These are phyloP conservation scores for Ophiostoma fasciatum DNA, from an alignment of 2,329 filamentous ascomycete genomes.

Conservation along the genomic window DNA sequence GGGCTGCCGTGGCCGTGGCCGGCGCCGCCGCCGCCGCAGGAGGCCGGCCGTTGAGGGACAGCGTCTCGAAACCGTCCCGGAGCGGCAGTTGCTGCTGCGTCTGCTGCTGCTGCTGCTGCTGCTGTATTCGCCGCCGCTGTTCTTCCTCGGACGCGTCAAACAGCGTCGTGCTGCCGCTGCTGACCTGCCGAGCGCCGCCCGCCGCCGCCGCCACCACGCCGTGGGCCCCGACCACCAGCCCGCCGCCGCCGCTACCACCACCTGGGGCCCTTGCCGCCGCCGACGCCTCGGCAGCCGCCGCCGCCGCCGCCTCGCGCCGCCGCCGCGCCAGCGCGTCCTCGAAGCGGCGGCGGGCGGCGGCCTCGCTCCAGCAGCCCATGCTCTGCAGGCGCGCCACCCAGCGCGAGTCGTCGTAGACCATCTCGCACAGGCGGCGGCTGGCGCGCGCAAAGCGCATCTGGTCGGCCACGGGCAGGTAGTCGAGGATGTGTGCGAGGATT, in stretches of 20 bases:
- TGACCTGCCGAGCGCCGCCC: constrained; percentile 11
- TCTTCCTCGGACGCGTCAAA: constrained; percentile 63
- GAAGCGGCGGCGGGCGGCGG: constrained; percentile 64
- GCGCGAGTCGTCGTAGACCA: constrained; percentile 95
- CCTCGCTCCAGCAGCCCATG: constrained; percentile 88
- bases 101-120: constrained; percentile 12
- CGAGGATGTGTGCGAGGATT: constrained; percentile 74
- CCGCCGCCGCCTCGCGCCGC: constrained; percentile 33
- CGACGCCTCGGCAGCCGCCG: constrained; percentile 22
- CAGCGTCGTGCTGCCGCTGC: constrained; percentile 38
- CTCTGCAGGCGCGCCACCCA: constrained; percentile 78
- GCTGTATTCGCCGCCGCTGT: constrained; percentile 37
- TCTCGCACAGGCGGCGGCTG: constrained; percentile 80
- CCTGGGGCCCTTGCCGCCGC: neutral
- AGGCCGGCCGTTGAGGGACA: constrained; percentile 33
- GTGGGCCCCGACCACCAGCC: neutral
- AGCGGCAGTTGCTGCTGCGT: too few relatives aligned
- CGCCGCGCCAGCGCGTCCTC: constrained; percentile 54
- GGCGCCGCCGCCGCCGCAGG: constrained; percentile 8
- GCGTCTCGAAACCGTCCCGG: constrained; percentile 67
- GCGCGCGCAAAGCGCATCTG: constrained; percentile 73
- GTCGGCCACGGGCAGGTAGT: constrained; percentile 75
- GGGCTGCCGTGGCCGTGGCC: constrained; percentile 7
- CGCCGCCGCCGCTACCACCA: constrained; percentile 16
- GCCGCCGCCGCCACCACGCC: constrained; percentile 8